Base-by-base conservation (phyloP, 257 asterid genomes). In the Buddleja alternifolia region DNA sequence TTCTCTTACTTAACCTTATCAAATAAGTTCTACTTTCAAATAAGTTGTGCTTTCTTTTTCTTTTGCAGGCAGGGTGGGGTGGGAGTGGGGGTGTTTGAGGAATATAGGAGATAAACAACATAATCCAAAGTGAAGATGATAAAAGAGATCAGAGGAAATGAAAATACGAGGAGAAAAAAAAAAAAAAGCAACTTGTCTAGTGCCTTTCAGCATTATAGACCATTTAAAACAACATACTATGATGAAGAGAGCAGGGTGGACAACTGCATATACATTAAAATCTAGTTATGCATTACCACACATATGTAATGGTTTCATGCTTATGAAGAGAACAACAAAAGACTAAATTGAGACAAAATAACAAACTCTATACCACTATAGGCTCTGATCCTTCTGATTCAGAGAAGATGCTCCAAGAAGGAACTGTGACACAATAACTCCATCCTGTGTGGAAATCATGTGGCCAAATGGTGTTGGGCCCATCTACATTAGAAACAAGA, bases 361-460 rank as follows among this genome's bases (percentile, higher is more conserved):
- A 61, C 37, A 54, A 32, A 56, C 29, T 42, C 16, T 44, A 68
- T 86, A 89, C 96, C 92, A 83, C 95, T 14, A 82, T 77, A 60
- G 85, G 69, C 60, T 84, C 87, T 52, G 89, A 86, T 69, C 69
- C 79, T 56, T 82, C 75, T 73, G 90, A 51, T 56, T 79, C 84
- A 52, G 88, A 77, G 20, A 79, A 70, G 71, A 77, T 45, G 60
- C 76, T 78, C 94, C 92, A 89, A 66, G 90, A 83, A 71, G 95
- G 92, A 73, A 89, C 57, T 19, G 87, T 83, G 65, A 80, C 95
- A 66, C 90, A 86, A 67, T 85, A 89, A 77, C 88, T 89, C 96
- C 96, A 89, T 64, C 96, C 86, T 8, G 88, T 76, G 71, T 34
- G 89, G 78, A 60, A 75, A 74, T 78, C 90, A 62, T 74, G 89